Evolutionary conservation across 2,329 filamentous ascomycete species (phyloP).

Genomic region (Pseudopyrenochaeta lycopersici): DNA sequence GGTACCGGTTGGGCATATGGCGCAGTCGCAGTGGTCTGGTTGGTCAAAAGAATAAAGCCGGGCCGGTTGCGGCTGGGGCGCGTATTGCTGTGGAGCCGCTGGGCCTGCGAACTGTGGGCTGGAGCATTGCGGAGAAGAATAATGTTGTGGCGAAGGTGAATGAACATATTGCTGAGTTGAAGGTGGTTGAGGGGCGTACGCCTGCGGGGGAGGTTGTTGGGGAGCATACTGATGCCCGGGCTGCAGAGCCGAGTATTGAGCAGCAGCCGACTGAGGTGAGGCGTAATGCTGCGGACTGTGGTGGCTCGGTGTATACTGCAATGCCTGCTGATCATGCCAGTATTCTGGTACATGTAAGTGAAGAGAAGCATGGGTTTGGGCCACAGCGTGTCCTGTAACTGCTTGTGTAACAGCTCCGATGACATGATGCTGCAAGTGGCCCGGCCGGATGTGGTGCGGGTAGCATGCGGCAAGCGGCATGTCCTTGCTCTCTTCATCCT

Average conservation of each 20-base stretch:
- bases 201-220: constrained; percentile 28
- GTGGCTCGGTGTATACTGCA: constrained; percentile 36
- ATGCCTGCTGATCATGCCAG: constrained; percentile 37
- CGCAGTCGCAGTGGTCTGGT: constrained; percentile 15
- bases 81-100: constrained; percentile 26
- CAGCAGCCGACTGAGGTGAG: constrained; percentile 23
- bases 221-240: constrained; percentile 30
- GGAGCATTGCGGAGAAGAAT: constrained; percentile 28
- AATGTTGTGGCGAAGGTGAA: constrained; percentile 37
- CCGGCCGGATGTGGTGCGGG: constrained; percentile 37
- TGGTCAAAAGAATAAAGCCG: constrained; percentile 34
- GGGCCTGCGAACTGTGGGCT: constrained; percentile 31
- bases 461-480: constrained; percentile 40
- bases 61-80: constrained; percentile 24
- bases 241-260: constrained; percentile 33
- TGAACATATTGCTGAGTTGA: constrained; percentile 31
- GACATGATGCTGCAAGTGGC: constrained; percentile 39
- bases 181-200: constrained; percentile 19
- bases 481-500: constrained; percentile 49
- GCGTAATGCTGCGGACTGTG: constrained; percentile 37
- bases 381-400: constrained; percentile 30
- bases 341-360: constrained; percentile 44
- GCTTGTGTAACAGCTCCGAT: constrained; percentile 30
- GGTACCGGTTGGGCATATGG: constrained; percentile 29
- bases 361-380: constrained; percentile 35